Conservation (phyloP, 345 rosid genomes). For the Sisymbrium irio region DNA sequence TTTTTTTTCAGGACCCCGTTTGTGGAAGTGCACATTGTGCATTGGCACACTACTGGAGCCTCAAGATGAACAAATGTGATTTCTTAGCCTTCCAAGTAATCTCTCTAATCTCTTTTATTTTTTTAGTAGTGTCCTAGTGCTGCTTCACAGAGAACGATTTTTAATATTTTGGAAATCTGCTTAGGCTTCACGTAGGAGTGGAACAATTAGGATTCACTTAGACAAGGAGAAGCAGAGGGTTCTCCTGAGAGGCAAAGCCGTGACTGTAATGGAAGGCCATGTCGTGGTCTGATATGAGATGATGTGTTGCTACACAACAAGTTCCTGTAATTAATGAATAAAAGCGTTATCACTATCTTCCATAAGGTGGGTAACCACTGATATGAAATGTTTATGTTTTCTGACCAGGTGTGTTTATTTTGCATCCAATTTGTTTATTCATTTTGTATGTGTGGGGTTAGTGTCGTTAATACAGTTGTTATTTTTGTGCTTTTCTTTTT, state of each 20-base stretch:
- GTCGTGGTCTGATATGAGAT: conserved; percentile 42
- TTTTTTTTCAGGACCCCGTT: conserved; percentile 29
- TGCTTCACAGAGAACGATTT: no score
- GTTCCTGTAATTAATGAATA: not conserved
- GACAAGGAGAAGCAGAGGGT: no score
- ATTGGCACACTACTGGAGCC: conserved; percentile 63
- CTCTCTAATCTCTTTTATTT: no score
- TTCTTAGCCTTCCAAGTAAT: no score
- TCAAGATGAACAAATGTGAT: conserved; percentile 53
- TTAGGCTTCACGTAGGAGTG: no score
- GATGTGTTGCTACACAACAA: not conserved
- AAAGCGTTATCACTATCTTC: not conserved
- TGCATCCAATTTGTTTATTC: no score
- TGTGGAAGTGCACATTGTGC: conserved; percentile 71
- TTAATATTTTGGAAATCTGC: no score
- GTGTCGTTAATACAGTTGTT: not conserved
- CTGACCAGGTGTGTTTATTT: not conserved
- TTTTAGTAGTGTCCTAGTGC: no score
- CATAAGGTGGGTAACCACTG: not conserved
- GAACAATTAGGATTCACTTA: no score
- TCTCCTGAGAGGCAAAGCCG: no score
- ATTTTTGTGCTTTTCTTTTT: not conserved
- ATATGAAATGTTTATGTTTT: not conserved
- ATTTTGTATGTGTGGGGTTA: no score
- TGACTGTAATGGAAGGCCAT: no score